phyloP scores from a whole-genome alignment of 1,284 basidiomycete genomes.

The Ustilago nuda region DNA sequence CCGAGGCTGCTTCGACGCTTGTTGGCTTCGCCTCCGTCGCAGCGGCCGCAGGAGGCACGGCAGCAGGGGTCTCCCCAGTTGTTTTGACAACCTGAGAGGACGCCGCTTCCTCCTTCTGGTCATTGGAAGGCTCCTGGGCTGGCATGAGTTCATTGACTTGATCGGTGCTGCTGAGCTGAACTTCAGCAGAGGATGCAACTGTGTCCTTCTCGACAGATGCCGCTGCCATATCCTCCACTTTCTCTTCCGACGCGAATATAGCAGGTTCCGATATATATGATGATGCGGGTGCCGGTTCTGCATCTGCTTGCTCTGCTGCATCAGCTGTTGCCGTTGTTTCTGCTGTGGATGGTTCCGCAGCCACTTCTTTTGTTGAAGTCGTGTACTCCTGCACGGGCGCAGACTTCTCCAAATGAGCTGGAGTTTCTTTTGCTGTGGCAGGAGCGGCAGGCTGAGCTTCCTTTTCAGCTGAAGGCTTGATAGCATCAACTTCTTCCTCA shows the following conservation, averaged over 20 bases:
- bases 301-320: slow-evolving; percentile 1
- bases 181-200: not conserved
- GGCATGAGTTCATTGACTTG: not conserved
- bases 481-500: not conserved
- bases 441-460: not conserved
- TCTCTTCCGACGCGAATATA: not conserved
- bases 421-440: not conserved
- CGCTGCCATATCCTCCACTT: not conserved
- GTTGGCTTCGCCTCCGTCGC: not conserved
- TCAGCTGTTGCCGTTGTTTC: not conserved
- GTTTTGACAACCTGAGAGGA: not conserved
- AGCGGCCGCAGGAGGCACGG: not conserved
- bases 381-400: not conserved
- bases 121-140: not conserved
- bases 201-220: not conserved
- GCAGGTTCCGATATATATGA: not conserved
- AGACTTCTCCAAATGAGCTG: not conserved
- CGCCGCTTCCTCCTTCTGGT: not conserved
- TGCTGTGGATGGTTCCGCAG: not conserved
- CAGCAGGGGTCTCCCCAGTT: not conserved
- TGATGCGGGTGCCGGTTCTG: not conserved
- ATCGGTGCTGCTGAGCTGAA: not conserved
- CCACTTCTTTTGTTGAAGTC: not conserved
- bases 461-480: not conserved
- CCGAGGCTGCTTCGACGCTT: not conserved